Evolutionary conservation across 106 monocot genomes (phyloP).

Genomic region (Gastrodia elata): DNA sequence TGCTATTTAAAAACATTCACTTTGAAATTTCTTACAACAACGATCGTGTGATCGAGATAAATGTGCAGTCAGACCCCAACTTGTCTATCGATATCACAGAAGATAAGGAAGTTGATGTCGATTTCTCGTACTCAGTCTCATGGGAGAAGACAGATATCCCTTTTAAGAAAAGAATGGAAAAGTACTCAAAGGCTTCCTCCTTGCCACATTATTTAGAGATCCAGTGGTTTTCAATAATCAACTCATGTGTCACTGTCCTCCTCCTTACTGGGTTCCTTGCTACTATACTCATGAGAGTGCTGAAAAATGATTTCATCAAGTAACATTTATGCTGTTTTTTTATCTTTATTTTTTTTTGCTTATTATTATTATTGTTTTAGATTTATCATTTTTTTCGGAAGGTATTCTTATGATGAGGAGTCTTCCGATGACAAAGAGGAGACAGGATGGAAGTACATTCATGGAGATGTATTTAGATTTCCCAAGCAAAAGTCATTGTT

Average conservation of each 20-base stretch:
- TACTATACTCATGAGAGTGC: constrained; percentile 69
- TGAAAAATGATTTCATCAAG: constrained; percentile 79
- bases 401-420: constrained; percentile 63
- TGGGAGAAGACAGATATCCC: constrained; percentile 65
- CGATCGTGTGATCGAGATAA: constrained; percentile 67
- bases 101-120: constrained; percentile 53
- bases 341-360: not conserved
- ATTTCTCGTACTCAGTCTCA: constrained; percentile 60
- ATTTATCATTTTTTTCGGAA: constrained; percentile 9
- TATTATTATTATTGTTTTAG: not conserved
- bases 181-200: constrained; percentile 61
- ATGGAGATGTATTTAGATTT: constrained; percentile 71
- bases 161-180: constrained; percentile 72
- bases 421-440: constrained; percentile 67
- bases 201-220: constrained; percentile 73
- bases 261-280: constrained; percentile 75
- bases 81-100: constrained; percentile 52
- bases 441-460: constrained; percentile 83
- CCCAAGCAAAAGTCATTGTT: constrained; percentile 64
- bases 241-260: constrained; percentile 71
- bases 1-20: constrained; percentile 63
- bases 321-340: constrained; percentile 20
- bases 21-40: constrained; percentile 57
- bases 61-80: constrained; percentile 45
- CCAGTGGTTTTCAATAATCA: constrained; percentile 76